These are phyloP conservation scores for Geum urbanum DNA, from an alignment of 306 rosid genomes.

Conservation along the genomic window DNA sequence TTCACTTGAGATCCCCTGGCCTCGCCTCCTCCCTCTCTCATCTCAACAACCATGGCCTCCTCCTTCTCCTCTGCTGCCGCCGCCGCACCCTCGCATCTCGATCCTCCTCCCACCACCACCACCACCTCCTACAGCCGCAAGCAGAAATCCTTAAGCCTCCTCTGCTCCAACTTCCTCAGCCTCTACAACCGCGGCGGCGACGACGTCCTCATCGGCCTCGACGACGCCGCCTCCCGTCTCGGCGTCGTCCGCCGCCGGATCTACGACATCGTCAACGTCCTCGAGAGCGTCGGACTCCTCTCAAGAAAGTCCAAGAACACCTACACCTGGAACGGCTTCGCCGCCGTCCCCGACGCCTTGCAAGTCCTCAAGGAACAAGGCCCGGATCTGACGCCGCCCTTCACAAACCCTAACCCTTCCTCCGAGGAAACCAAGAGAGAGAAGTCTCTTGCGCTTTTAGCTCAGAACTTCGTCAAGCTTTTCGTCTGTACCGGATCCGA, in stretches of 20 bases:
- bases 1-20: too few relatives aligned
- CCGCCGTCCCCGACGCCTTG: conserved; percentile 30
- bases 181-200: conserved; percentile 31
- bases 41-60: too few relatives aligned
- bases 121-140: too few relatives aligned
- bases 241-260: conserved; percentile 54
- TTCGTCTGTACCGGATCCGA: conserved; percentile 32
- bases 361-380: conserved; percentile 24
- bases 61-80: too few relatives aligned
- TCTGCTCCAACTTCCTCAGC: conserved; percentile 40
- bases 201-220: conserved; percentile 33
- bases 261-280: conserved; percentile 49
- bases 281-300: conserved; percentile 37
- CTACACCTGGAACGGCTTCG: conserved; percentile 44
- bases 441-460: conserved; percentile 49
- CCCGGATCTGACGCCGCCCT: not conserved
- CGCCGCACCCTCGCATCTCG: too few relatives aligned
- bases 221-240: conserved; percentile 33
- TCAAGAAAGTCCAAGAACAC: conserved; percentile 39
- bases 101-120: too few relatives aligned
- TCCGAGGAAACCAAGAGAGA: conserved; percentile 28
- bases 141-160: conserved; percentile 39
- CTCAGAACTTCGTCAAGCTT: conserved; percentile 53
- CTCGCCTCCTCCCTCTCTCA: too few relatives aligned
- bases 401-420: not conserved